phyloP scores from a whole-genome alignment of 148 eudicot species.

The Silene conica region DNA sequence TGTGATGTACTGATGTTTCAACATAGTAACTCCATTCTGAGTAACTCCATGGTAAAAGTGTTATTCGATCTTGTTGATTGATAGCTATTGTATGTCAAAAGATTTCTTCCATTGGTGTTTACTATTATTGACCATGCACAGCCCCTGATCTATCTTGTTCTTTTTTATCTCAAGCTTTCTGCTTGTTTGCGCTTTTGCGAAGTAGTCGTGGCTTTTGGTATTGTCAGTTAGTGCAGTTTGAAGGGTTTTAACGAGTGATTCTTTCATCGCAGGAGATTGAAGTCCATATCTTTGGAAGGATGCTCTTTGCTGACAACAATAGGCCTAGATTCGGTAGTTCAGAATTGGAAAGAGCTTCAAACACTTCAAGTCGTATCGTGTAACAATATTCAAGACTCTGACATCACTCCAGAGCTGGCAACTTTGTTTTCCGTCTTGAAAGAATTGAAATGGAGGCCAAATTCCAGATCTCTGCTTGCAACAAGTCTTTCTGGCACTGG shows the following conservation, averaged over 20 bases:
- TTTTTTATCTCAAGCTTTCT: too few relatives aligned
- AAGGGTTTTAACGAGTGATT: slow-evolving; percentile 7
- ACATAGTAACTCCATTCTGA: background rate
- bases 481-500: slow-evolving; percentile 77
- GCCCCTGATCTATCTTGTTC: background rate
- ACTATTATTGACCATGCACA: background rate
- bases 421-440: slow-evolving; percentile 65
- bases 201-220: background rate
- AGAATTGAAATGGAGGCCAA: slow-evolving; percentile 92
- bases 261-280: slow-evolving; percentile 50
- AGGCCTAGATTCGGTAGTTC: slow-evolving; percentile 75
- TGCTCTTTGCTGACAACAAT: slow-evolving; percentile 75
- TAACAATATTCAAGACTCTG: slow-evolving; percentile 74
- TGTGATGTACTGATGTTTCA: background rate
- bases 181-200: background rate
- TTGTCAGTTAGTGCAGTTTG: background rate
- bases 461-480: slow-evolving; percentile 64
- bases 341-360: slow-evolving; percentile 68
- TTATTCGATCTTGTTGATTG: background rate
- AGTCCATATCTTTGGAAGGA: slow-evolving; percentile 71
- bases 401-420: slow-evolving; percentile 72
- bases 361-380: slow-evolving; percentile 78
- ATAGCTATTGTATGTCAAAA: background rate
- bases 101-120: background rate
- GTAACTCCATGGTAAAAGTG: background rate